phyloP scores from a whole-genome alignment of 768 basidiomycete species.

The Cytidiella melzeri region DNA sequence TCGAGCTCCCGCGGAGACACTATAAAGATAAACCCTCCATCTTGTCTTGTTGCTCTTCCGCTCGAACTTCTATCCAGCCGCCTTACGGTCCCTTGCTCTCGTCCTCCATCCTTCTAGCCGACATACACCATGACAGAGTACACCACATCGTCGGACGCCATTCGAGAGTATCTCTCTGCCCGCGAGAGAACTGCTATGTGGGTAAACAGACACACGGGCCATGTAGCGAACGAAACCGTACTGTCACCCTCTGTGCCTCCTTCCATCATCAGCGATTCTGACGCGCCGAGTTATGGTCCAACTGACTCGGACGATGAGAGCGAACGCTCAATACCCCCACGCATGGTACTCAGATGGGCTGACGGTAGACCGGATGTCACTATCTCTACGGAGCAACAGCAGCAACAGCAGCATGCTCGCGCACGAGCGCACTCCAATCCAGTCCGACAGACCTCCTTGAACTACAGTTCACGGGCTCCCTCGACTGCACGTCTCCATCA shows the following conservation, averaged over 20 bases:
- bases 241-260: slow-evolving; percentile 47
- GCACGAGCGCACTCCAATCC: slow-evolving; percentile 6
- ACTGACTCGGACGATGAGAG: slow-evolving; percentile 37
- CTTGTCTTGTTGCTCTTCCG: slow-evolving; percentile 13
- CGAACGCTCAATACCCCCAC: slow-evolving; percentile 50
- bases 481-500: slow-evolving; percentile 7
- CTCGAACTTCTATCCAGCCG: slow-evolving; percentile 10
- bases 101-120: slow-evolving; percentile 7
- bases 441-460: slow-evolving; percentile 8
- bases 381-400: slow-evolving; percentile 36
- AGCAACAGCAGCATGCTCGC: slow-evolving; percentile 1
- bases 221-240: slow-evolving; percentile 20
- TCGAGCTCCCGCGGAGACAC: slow-evolving; percentile 7
- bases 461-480: background rate
- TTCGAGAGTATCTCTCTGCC: slow-evolving; percentile 51
- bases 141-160: slow-evolving; percentile 50
- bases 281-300: slow-evolving; percentile 27
- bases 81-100: slow-evolving; percentile 13
- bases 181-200: slow-evolving; percentile 60
- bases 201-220: slow-evolving; percentile 42
- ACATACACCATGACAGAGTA: slow-evolving; percentile 53
- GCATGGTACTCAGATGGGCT: slow-evolving; percentile 63
- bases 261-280: slow-evolving; percentile 23
- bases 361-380: slow-evolving; percentile 62
- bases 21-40: slow-evolving; percentile 8